Percentiles rank a stretch among this genome's conserved stretches.
phyloP scores from a whole-genome alignment of 2,329 filamentous ascomycete species.

The Byssothecium circinans region DNA sequence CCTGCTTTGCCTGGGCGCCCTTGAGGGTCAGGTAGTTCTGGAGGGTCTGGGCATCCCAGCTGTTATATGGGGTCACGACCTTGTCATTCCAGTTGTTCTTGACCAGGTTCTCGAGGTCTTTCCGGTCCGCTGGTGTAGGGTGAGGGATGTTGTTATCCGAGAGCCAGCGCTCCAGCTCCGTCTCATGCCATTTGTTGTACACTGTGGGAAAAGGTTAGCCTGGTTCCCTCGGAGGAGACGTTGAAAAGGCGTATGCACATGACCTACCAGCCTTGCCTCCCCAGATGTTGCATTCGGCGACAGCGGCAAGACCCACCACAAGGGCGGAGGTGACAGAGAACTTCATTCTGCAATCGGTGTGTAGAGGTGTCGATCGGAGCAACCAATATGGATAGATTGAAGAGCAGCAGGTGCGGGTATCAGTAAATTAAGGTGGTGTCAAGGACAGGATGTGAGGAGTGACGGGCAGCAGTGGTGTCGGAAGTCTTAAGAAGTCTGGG shows the following conservation, averaged over 20 bases:
- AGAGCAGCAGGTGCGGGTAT: slow-evolving; percentile 13
- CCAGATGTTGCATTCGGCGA: slow-evolving; percentile 70
- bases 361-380: slow-evolving; percentile 5
- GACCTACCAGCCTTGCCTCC: slow-evolving; percentile 79
- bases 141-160: slow-evolving; percentile 89
- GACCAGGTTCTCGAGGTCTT: slow-evolving; percentile 89
- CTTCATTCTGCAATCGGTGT: slow-evolving; percentile 63
- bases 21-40: slow-evolving; percentile 68
- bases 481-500: slow-evolving; percentile 29
- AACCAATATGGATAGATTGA: slow-evolving; percentile 24
- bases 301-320: slow-evolving; percentile 69
- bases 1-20: slow-evolving; percentile 68
- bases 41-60: slow-evolving; percentile 73
- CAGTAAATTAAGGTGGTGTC: slow-evolving; percentile 6
- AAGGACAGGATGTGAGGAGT: slow-evolving; percentile 8
- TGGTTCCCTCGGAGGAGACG: slow-evolving; percentile 1
- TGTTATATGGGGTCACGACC: slow-evolving; percentile 72
- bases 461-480: slow-evolving; percentile 7
- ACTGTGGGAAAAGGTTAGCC: slow-evolving; percentile 55
- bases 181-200: slow-evolving; percentile 99
- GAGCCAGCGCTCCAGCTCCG: slow-evolving; percentile 95
- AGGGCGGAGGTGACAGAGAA: slow-evolving; percentile 69
- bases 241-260: slow-evolving; percentile 25
- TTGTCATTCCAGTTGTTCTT: slow-evolving; percentile 85
- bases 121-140: slow-evolving; percentile 86